phyloP scores from a whole-genome alignment of 306 rosid species.

The Acacia melanoxylon region DNA sequence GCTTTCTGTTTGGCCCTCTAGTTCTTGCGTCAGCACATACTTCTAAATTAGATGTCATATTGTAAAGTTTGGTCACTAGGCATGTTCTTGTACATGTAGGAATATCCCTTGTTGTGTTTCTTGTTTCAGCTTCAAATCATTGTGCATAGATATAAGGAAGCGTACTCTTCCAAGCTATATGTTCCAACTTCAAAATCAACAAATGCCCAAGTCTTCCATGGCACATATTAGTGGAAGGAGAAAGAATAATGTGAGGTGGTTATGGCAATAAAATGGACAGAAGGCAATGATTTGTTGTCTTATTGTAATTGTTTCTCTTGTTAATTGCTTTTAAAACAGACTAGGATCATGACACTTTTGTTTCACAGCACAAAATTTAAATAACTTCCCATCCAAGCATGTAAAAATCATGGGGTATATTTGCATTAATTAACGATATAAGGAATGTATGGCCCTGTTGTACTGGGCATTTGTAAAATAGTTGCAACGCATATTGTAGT shows the following conservation, averaged over 20 bases:
- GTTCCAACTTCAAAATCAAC: neutral
- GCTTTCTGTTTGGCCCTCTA: constrained; percentile 33
- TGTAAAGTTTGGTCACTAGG: constrained; percentile 34
- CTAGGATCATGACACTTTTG: neutral
- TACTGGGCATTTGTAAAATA: neutral
- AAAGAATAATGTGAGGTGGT: neutral
- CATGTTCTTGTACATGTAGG: constrained; percentile 21
- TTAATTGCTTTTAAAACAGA: neutral
- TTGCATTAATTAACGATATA: neutral
- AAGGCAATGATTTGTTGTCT: neutral
- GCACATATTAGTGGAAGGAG: neutral
- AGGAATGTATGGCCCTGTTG: neutral
- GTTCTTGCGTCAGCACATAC: constrained; percentile 32
- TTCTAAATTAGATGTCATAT: constrained; percentile 36
- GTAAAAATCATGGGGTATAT: neutral
- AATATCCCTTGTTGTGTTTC: constrained; percentile 15
- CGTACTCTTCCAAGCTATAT: neutral
- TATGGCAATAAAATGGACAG: neutral
- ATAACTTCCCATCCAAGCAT: neutral
- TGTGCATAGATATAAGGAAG: neutral
- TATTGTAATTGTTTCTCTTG: neutral
- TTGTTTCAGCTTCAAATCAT: constrained; percentile 12
- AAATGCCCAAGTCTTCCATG: neutral
- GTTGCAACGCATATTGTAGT: no score
- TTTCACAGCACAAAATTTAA: neutral